phyloP scores from a whole-genome alignment of 208 protist species.

The Endotrypanum monterogeii region DNA sequence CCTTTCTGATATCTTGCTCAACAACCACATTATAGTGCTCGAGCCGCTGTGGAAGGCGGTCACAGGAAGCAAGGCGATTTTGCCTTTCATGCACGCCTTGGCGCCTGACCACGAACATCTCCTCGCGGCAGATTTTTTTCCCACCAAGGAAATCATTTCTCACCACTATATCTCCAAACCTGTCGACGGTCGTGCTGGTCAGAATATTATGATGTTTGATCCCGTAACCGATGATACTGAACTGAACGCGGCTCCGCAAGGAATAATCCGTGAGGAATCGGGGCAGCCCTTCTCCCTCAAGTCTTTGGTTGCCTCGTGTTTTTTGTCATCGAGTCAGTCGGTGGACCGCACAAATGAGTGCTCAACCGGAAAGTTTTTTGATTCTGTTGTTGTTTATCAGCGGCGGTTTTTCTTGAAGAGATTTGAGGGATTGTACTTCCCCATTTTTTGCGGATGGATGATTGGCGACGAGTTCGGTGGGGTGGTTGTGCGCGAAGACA shows the following conservation, averaged over 20 bases:
- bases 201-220: slow-evolving; percentile 80
- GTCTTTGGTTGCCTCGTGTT: slow-evolving; percentile 20
- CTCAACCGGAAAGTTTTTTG: slow-evolving; percentile 62
- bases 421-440: slow-evolving; percentile 76
- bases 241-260: slow-evolving; percentile 36
- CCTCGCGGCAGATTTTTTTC: slow-evolving; percentile 61
- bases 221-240: slow-evolving; percentile 41
- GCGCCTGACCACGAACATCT: slow-evolving; percentile 67
- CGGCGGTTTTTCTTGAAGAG: slow-evolving; percentile 65
- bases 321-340: slow-evolving; percentile 29
- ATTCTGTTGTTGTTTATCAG: slow-evolving; percentile 74
- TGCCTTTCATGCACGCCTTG: slow-evolving; percentile 73
- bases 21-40: slow-evolving; percentile 67
- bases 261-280: slow-evolving; percentile 11
- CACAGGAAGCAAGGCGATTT: slow-evolving; percentile 76
- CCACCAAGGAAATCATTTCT: slow-evolving; percentile 58
- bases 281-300: slow-evolving; percentile 14
- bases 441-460: slow-evolving; percentile 84
- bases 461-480: slow-evolving; percentile 68
- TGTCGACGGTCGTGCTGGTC: slow-evolving; percentile 74
- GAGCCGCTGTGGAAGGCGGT: slow-evolving; percentile 85
- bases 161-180: slow-evolving; percentile 72
- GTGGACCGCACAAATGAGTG: slow-evolving; percentile 57
- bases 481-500: slow-evolving; percentile 79
- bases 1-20: slow-evolving; percentile 77